Evolutionary conservation across 106 monocot species (phyloP), one percentile per base, ranked within the genome.

Genomic region (Allium sativum): DNA sequence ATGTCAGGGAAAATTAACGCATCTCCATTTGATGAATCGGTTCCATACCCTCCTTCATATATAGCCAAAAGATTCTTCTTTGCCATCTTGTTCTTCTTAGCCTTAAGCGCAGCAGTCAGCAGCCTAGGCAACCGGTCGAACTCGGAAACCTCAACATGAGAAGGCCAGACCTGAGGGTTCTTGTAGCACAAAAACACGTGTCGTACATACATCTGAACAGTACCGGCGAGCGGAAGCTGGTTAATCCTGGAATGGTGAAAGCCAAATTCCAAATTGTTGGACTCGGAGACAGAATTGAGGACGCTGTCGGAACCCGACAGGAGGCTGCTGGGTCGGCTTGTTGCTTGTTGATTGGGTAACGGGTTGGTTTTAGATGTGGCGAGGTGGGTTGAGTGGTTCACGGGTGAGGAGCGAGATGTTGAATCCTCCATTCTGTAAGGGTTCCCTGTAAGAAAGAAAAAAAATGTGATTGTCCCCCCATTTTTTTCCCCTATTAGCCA

Each of bases 1-100:
- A 96, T 90, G 60, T 96, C 95, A 55, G 95, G 95, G 76, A 96
- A 96, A 59, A 96, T 90, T 64, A 90, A 59, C 13, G 90, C 84
- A 76, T 96, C 95, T 73, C 95, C 95, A 78, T 90, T 90, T 76
- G 90, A 90, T 66, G 84, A 79, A 20, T 90, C 95, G 40, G 84
- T 90, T 19, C 95, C 87, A 80, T 84, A 86, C 61, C 90, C 90
- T 68, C 95, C 90, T 78, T 82, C 87, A 72, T 87, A 90, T 51
- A 96, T 79, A 42, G 95, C 90, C 68, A 96, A 65, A 40, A 79
- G 84, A 48, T 84, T 90, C 95, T 45, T 42, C 73, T 76, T 82
- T 71, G 71, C 79, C 56, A 87, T 74, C 10, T 82, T 74, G 12
- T 18, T 55, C 60, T 72, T 82, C 46, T 74, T 59, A 11, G 74